These are phyloP conservation scores for Trichocladium antarcticum DNA, from an alignment of 495 filamentous ascomycete genomes.

Conservation along the genomic window DNA sequence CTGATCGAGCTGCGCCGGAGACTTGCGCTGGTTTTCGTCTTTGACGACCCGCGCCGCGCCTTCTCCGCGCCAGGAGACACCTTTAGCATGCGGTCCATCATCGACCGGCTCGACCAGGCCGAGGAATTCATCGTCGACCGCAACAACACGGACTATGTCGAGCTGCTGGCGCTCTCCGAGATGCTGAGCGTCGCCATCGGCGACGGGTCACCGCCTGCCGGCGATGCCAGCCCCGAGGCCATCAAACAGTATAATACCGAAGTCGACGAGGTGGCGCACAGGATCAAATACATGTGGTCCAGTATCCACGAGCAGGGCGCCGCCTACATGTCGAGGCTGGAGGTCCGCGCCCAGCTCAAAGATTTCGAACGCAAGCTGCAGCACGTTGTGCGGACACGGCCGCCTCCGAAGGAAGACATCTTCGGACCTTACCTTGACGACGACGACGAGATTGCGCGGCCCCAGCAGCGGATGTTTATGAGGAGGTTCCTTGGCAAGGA, in stretches of 20 bases:
- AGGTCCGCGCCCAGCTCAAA: slow-evolving; percentile 64
- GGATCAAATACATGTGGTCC: slow-evolving; percentile 55
- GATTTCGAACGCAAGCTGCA: slow-evolving; percentile 57
- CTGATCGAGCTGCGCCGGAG: slow-evolving; percentile 54
- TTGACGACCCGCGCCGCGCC: slow-evolving; percentile 40
- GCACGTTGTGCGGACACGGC: slow-evolving; percentile 57
- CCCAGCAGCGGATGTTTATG: slow-evolving; percentile 35
- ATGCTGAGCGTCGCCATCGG: slow-evolving; percentile 68
- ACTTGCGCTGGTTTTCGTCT: slow-evolving; percentile 63
- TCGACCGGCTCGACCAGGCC: slow-evolving; percentile 38
- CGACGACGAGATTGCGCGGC: slow-evolving; percentile 20
- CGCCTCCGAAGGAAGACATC: slow-evolving; percentile 44
- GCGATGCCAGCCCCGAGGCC: slow-evolving; percentile 26
- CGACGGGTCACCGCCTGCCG: slow-evolving; percentile 35
- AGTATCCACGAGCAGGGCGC: slow-evolving; percentile 66
- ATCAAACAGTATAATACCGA: slow-evolving; percentile 49
- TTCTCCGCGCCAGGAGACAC: slow-evolving; percentile 32
- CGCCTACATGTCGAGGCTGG: slow-evolving; percentile 55
- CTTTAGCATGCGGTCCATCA: slow-evolving; percentile 44
- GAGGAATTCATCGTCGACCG: slow-evolving; percentile 27
- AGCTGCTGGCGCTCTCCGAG: slow-evolving; percentile 49
- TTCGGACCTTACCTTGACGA: slow-evolving; percentile 38
- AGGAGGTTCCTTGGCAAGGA: slow-evolving; percentile 33
- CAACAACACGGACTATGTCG: slow-evolving; percentile 51
- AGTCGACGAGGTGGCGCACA: slow-evolving; percentile 53